A percentile compares a stretch with the other conserved stretches of the same genome.
These are phyloP conservation scores for Solanum chacoense DNA, from an alignment of 305 asterid genomes.

Conservation along the genomic window DNA sequence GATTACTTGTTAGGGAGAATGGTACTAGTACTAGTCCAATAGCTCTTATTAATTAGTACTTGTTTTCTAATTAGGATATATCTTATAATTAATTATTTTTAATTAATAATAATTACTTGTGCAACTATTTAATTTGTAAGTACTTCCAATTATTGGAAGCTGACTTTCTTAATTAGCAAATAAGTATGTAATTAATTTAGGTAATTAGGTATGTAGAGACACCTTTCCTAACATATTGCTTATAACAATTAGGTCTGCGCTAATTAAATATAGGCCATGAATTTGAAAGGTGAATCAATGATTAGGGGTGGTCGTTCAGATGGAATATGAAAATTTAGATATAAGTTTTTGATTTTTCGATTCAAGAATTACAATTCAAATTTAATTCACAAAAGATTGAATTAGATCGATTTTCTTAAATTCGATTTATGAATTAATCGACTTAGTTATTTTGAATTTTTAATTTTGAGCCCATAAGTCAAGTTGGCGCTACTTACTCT, in stretches of 20 bases:
- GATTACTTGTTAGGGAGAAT: not conserved
- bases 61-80: not conserved
- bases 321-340: not conserved
- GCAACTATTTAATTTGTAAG: not conserved
- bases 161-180: not conserved
- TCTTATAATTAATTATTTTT: not conserved
- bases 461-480: not conserved
- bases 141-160: not conserved
- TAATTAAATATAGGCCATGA: not conserved
- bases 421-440: not conserved
- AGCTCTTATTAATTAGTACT: not conserved
- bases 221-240: not conserved
- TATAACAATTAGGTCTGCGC: not conserved
- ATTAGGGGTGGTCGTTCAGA: not conserved
- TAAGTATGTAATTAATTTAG: not conserved
- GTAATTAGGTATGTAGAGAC: not conserved
- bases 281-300: not conserved
- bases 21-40: not conserved
- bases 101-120: not conserved
- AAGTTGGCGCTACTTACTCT: not conserved
- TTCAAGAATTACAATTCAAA: not conserved
- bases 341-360: too few relatives aligned
- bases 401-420: not conserved
- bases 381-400: not conserved
- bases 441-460: too few relatives aligned